A percentile compares a stretch with the other conserved stretches of the same genome.
These are phyloP conservation scores for Spongiforma sp. DNA, from an alignment of 1,284 basidiomycete species.

Conservation along the genomic window DNA sequence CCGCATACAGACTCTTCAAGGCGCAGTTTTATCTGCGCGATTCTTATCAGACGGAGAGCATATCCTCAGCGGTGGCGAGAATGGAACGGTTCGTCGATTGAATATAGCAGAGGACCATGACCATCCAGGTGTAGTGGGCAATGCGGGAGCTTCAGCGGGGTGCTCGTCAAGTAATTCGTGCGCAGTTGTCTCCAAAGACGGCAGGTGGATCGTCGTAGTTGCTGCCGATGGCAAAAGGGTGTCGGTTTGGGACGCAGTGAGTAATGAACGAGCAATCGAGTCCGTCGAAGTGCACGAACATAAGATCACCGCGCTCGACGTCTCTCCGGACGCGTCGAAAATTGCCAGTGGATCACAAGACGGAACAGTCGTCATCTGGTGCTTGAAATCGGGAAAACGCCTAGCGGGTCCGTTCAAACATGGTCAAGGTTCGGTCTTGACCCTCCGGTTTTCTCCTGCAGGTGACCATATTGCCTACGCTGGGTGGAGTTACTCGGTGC, in stretches of 20 bases:
- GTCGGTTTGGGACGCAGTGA: slow-evolving; percentile 15
- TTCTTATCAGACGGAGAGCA: slow-evolving; percentile 17
- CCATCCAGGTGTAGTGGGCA: not conserved
- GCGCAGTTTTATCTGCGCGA: slow-evolving; percentile 14
- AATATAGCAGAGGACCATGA: slow-evolving; percentile 4
- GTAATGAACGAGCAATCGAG: slow-evolving; percentile 8
- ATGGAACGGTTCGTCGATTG: slow-evolving; percentile 18
- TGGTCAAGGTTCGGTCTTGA: slow-evolving; percentile 5
- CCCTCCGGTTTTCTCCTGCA: slow-evolving; percentile 24
- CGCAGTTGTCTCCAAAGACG: slow-evolving; percentile 21
- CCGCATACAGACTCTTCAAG: slow-evolving; percentile 3
- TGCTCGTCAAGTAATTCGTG: not conserved
- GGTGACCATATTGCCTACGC: slow-evolving; percentile 24
- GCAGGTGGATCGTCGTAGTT: slow-evolving; percentile 19
- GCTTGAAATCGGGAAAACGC: slow-evolving; percentile 15
- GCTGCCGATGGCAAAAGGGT: slow-evolving; percentile 8
- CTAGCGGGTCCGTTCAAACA: slow-evolving; percentile 23
- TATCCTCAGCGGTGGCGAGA: slow-evolving; percentile 1
- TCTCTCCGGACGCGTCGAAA: slow-evolving; percentile 21
- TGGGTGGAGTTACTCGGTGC: slow-evolving; percentile 13
- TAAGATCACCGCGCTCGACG: slow-evolving; percentile 24
- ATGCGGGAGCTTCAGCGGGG: not conserved
- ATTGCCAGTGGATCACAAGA: slow-evolving; percentile 28
- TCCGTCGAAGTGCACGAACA: slow-evolving; percentile 19
- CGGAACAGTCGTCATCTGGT: slow-evolving; percentile 28